Evolutionary conservation across 257 asterid species (phyloP), one percentile per base, ranked within the genome.

Genomic region (Leptodermis oblonga): DNA sequence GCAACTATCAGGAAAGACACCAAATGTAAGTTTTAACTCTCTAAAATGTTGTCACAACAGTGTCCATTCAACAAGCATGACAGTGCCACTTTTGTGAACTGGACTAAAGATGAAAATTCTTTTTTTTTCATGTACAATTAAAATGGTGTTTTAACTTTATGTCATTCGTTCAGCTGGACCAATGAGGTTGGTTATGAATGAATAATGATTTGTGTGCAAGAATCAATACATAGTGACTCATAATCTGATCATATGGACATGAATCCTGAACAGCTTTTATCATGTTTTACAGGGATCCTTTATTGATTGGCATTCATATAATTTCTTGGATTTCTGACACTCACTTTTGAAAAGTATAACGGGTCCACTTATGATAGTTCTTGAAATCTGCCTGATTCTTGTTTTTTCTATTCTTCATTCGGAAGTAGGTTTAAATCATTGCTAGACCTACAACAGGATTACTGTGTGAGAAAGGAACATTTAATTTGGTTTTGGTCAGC

Each of bases 1-100:
- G 70, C 68, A 70, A 70, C 76, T 73, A 18, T 73, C 86, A 84
- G 92, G 92, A 55, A 86, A 84, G 77, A 86, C 92, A 22, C 89
- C 92, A 8, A 75, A 84, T 82, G 87, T 84, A 78, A 86, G 91
- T 79, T 18, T 59, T 37, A 69, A 62, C 51, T 31, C 20, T 72
- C 36, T 53, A 10, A 55, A 63, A 23, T 46, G 43, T 36, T 10
- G 61, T 54, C 20, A 5, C 42, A 10, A 58, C 67, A 67, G 59
- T 72, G 51, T 55, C 67, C 10, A 64, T 69, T 46, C 6, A 31
- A 11, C 45, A 48, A 33, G 59, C 49, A 54, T 43, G 49, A 41
- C 23, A 8, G 17, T 28, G 17, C 36, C 13, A 3, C 5, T 31
- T 23, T 56, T 13, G 52, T 36, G 17, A 41, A 20, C 4, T 15